Conservation (phyloP, 352 stramenopile genomes). For the Phytopythium litorale region DNA sequence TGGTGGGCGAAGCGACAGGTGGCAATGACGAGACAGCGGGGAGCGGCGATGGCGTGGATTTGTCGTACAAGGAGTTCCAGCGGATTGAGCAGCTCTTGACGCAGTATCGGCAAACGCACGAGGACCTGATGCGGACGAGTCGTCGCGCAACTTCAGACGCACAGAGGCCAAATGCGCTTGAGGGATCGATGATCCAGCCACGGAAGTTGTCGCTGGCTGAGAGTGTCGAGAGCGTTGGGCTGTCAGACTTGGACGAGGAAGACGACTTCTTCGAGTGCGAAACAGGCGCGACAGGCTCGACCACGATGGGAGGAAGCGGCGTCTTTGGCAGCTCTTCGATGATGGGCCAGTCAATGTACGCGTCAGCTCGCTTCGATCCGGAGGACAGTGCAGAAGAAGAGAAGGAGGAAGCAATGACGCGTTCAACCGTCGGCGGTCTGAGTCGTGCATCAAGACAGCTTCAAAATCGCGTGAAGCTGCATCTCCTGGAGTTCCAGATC, state of each 20-base stretch:
- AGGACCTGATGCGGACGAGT: constrained; percentile 44
- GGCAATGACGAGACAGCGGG: constrained; percentile 31
- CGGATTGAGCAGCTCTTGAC: constrained; percentile 79
- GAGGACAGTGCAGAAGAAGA: constrained; percentile 25
- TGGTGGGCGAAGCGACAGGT: constrained; percentile 19
- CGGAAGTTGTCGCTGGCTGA: constrained; percentile 65
- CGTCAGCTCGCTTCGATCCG: constrained; percentile 58
- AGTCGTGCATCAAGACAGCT: constrained; percentile 39
- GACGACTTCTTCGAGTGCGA: constrained; percentile 85
- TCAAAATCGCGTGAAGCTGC: constrained; percentile 63
- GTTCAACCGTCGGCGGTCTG: constrained; percentile 34
- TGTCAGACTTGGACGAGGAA: constrained; percentile 84
- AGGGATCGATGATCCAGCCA: constrained; percentile 22
- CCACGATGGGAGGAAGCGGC: constrained; percentile 25
- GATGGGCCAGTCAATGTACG: constrained; percentile 83
- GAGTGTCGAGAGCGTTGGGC: constrained; percentile 72
- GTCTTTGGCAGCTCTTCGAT: constrained; percentile 31
- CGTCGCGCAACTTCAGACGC: constrained; percentile 5
- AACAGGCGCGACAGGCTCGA: constrained; percentile 36
- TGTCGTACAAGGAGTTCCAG: constrained; percentile 81
- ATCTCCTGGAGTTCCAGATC: constrained; percentile 71
- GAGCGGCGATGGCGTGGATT: constrained; percentile 31
- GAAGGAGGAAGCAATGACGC: constrained; percentile 8
- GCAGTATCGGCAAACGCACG: constrained; percentile 75
- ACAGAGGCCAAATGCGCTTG: constrained; percentile 6